These are phyloP conservation scores for Davidsoniella eucalypti DNA, from an alignment of 2,329 filamentous ascomycete species.

Conservation along the genomic window DNA sequence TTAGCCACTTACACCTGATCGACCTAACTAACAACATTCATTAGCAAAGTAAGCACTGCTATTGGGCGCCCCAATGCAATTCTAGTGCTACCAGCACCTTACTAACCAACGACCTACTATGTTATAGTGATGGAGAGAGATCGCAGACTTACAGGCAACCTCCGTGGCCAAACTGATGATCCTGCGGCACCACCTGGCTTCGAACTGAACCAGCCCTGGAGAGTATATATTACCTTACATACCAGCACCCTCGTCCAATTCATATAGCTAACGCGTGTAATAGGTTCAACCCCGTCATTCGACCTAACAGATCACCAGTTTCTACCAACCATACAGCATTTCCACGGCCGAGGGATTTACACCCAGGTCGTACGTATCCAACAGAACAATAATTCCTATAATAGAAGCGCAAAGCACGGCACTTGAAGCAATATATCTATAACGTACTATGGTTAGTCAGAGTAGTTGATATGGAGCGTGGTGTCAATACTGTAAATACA, in stretches of 20 bases:
- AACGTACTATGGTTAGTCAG: too few relatives aligned
- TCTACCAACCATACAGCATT: too few relatives aligned
- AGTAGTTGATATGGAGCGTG: too few relatives aligned
- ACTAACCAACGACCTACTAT: constrained; percentile 12
- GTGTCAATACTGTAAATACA: too few relatives aligned
- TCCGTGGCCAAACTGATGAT: constrained; percentile 41
- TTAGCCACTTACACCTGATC: background rate
- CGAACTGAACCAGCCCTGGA: constrained; percentile 48
- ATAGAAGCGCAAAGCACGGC: too few relatives aligned
- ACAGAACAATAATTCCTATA: too few relatives aligned
- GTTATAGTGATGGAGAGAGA: constrained; percentile 48
- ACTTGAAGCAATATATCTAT: too few relatives aligned
- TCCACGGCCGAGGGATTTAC: too few relatives aligned
- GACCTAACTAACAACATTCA: constrained; percentile 18
- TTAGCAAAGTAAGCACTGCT: constrained; percentile 35
- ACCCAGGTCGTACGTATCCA: too few relatives aligned
- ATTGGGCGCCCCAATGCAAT: too few relatives aligned
- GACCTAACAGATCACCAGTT: background rate
- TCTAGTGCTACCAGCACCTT: background rate
- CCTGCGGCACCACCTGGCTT: constrained; percentile 40
- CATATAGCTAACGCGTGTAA: too few relatives aligned
- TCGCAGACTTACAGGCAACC: constrained; percentile 39
- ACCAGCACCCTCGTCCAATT: background rate
- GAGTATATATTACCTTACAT: constrained; percentile 24
- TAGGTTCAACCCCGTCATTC: constrained; percentile 11